Evolutionary conservation across 768 basidiomycete genomes (phyloP).

Genomic region (Collybiopsis confluens): DNA sequence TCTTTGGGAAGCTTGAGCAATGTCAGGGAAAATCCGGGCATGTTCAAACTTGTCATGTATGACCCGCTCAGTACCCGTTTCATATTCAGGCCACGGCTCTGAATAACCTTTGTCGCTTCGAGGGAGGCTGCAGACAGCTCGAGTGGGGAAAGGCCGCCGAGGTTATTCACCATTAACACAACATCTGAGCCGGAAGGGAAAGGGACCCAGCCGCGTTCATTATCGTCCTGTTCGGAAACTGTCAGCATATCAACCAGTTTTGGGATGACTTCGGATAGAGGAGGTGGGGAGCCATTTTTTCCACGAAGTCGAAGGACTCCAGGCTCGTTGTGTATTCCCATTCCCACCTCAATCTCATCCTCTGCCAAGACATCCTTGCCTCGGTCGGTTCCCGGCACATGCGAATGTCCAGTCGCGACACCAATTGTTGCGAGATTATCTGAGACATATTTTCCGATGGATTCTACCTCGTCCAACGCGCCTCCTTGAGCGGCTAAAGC

Average conservation of each 20-base stretch:
- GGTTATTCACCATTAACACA: constrained; percentile 82
- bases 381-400: constrained; percentile 77
- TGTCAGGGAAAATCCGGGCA: constrained; percentile 89
- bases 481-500: constrained; percentile 70
- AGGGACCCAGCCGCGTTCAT: constrained; percentile 73
- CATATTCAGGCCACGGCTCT: constrained; percentile 50
- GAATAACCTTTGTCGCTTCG: constrained; percentile 55
- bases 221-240: constrained; percentile 53
- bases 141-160: constrained; percentile 81
- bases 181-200: constrained; percentile 45
- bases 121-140: constrained; percentile 69
- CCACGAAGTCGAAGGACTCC: constrained; percentile 52
- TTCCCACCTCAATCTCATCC: constrained; percentile 81
- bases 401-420: constrained; percentile 85
- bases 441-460: constrained; percentile 60
- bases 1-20: constrained; percentile 65
- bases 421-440: constrained; percentile 77
- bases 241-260: constrained; percentile 66
- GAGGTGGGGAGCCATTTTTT: constrained; percentile 49
- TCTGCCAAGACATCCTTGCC: constrained; percentile 48
- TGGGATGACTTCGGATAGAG: constrained; percentile 65
- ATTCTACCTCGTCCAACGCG: constrained; percentile 63
- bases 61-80: constrained; percentile 71
- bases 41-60: constrained; percentile 86
- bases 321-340: constrained; percentile 90